A percentile compares a stretch with the other conserved stretches of the same genome.
These are phyloP conservation scores for Lactarius psammicola DNA, from an alignment of 768 basidiomycete species.

Conservation along the genomic window DNA sequence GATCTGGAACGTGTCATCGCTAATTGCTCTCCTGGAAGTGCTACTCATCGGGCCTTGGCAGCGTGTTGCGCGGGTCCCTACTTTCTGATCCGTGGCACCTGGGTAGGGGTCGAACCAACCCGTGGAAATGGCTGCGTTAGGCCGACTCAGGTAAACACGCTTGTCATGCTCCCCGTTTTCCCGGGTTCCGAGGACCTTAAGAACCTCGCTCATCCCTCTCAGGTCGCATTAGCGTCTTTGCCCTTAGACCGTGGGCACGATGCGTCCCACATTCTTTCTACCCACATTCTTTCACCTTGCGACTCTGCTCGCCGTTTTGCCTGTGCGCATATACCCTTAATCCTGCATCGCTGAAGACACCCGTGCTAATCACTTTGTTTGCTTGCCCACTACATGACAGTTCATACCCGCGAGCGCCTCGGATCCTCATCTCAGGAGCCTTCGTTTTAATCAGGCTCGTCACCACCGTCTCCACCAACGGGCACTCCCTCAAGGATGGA, in stretches of 20 bases:
- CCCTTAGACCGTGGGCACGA: constrained; percentile 21
- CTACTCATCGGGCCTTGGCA: constrained; percentile 8
- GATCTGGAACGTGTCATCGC: constrained; percentile 10
- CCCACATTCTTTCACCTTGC: constrained; percentile 10
- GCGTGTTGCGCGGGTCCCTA: not conserved
- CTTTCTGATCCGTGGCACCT: constrained; percentile 12
- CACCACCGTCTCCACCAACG: constrained; percentile 15
- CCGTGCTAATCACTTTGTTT: not conserved
- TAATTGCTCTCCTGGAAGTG: constrained; percentile 15
- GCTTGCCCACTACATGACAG: not conserved
- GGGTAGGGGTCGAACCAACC: not conserved
- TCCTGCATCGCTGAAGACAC: not conserved
- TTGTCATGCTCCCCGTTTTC: constrained; percentile 8
- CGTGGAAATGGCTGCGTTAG: not conserved
- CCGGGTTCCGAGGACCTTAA: constrained; percentile 16
- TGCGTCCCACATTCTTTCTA: constrained; percentile 16
- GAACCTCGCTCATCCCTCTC: constrained; percentile 3
- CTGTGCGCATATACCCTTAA: constrained; percentile 2
- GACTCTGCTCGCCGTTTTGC: not conserved
- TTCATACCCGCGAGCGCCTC: not conserved
- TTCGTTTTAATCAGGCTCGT: constrained; percentile 3
- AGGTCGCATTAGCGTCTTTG: constrained; percentile 1
- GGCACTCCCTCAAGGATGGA: constrained; percentile 55
- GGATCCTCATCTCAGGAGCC: constrained; percentile 4
- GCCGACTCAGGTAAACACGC: constrained; percentile 2